Base-by-base conservation (phyloP, 1,284 basidiomycete species). In the Lignosus rhinocerotis region DNA sequence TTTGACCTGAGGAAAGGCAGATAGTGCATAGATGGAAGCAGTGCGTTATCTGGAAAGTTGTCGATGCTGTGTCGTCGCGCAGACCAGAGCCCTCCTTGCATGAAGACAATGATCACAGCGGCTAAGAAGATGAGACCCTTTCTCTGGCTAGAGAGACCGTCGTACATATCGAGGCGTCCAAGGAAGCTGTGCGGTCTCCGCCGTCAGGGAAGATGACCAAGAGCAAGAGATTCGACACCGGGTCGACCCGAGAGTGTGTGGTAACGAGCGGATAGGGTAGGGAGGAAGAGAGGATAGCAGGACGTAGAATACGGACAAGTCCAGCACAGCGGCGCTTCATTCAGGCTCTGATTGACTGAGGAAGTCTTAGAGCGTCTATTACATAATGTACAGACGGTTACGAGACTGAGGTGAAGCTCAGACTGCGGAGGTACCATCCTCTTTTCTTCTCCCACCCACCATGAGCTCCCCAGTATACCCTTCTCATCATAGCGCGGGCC, bases 31-130 rank as follows among this genome's bases (percentile, higher is more conserved):
- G 64, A 64, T 1, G 59, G 43, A 30, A 68, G 59, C 19, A 65
- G 57, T 12, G 67, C 52, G 53, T 66, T 62, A 59, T 70, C 69
- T 5, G 67, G 69, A 53, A 69, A 67, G 66, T 64, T 68, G 44
- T 68, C 62, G 17, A 61, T 59, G 11, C 61, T 53, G 16, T 60
- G 56, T 57, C 68, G 66, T 25, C 72, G 74, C 10, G 78, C 77
- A 8, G 76, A 74, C 66, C 80, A 80, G 52, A 85, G 73, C 3
- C 86, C 86, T 0, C 81, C 77, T 47, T 84, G 78, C 74, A 84
- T 78, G 66, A 88, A 88, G 43, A 80, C 66, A 19, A 84, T 45
- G 59, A 84, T 75, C 30, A 85, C 71, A 56, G 72, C 77, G 12
- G 71, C 65, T 11, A 85, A 53, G 66, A 86, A 84, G 58, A 84